Evolutionary conservation across 495 filamentous ascomycete genomes (phyloP).

Genomic region (Melanomma pulvis-pyrius): DNA sequence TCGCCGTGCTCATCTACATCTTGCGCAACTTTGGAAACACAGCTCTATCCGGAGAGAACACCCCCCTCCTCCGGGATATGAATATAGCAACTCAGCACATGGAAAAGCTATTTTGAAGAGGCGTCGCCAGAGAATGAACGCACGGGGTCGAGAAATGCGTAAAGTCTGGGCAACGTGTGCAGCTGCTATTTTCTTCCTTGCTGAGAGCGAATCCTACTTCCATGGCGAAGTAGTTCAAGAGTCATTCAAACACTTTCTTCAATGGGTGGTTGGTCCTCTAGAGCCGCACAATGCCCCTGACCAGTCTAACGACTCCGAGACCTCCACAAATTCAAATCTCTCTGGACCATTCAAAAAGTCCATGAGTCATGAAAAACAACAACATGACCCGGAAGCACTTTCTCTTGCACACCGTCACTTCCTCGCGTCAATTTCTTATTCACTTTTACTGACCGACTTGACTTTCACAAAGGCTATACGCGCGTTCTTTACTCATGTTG

Average conservation of each 20-base stretch:
- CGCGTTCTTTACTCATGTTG: slow-evolving; percentile 68
- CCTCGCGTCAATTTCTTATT: slow-evolving; percentile 64
- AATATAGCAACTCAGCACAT: slow-evolving; percentile 60
- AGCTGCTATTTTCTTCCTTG: slow-evolving; percentile 82
- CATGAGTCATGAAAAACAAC: slow-evolving; percentile 26
- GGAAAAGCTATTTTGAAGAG: slow-evolving; percentile 58
- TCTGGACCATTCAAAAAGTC: background rate
- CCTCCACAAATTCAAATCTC: background rate
- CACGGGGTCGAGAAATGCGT: slow-evolving; percentile 65
- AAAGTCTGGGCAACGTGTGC: slow-evolving; percentile 84
- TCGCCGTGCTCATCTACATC: slow-evolving; percentile 76
- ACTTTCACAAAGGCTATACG: slow-evolving; percentile 73
- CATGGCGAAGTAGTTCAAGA: slow-evolving; percentile 85
- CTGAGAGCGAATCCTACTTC: slow-evolving; percentile 81
- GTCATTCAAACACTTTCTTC: slow-evolving; percentile 66
- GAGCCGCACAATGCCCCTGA: background rate
- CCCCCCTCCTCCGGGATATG: slow-evolving; percentile 67
- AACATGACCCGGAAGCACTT: slow-evolving; percentile 80
- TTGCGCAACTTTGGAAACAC: slow-evolving; percentile 83
- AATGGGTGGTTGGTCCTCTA: slow-evolving; percentile 46
- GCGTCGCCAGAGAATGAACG: slow-evolving; percentile 61
- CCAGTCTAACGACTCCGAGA: background rate
- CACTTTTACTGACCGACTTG: slow-evolving; percentile 69
- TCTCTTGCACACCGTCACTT: slow-evolving; percentile 77
- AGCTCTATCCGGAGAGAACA: slow-evolving; percentile 73